Base-by-base conservation (phyloP, 306 rosid species). In the Aeschynomene evenia region DNA sequence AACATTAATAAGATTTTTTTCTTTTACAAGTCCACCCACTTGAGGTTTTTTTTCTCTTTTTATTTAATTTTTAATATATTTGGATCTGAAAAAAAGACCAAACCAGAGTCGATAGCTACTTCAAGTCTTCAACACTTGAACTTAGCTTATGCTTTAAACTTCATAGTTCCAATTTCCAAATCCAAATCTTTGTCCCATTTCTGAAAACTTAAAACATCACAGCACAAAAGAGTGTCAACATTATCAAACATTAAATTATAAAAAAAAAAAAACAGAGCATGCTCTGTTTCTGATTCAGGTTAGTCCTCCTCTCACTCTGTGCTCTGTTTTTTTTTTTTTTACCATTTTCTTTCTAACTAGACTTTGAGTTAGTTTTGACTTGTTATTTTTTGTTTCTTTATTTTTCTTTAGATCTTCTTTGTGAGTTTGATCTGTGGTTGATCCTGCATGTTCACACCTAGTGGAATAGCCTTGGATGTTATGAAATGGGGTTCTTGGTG, bases 1-100 rank as follows among this genome's bases (percentile, higher is more conserved):
- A n/a, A n/a, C n/a, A n/a, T 36, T 5, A 36, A 36, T 6, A 36
- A 6, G 8, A 4, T 5, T 1, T 36, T 9, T 9, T 6, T 34
- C 1, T 9, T 36, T 9, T 2, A 36, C 40, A 6, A 11, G 0
- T 2, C 40, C 11, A 37, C n/a, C 9, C 14, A 5, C 43, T 37
- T 37, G 43, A 37, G 9, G 4, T 36, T 36, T 37, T 37, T 0
- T 37, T 37, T 8, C 8, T 42, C n/a, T 43, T 0, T 43, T 43
- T 43, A 2, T n/a, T 42, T 43, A 39, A 6, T 43, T 15, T 15
- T 45, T 45, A n/a, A 1, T 31, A 6, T 69, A 40, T 70, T 21
- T 63, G 50, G 82, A 77, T 77, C 69, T 64, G 73, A 26, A 76
- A n/a, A n/a, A n/a, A n/a, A 31, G 57, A 77, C 66, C 81, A 61